phyloP scores from a whole-genome alignment of 2,329 filamentous ascomycete species.

The Fusarium mangiferae region DNA sequence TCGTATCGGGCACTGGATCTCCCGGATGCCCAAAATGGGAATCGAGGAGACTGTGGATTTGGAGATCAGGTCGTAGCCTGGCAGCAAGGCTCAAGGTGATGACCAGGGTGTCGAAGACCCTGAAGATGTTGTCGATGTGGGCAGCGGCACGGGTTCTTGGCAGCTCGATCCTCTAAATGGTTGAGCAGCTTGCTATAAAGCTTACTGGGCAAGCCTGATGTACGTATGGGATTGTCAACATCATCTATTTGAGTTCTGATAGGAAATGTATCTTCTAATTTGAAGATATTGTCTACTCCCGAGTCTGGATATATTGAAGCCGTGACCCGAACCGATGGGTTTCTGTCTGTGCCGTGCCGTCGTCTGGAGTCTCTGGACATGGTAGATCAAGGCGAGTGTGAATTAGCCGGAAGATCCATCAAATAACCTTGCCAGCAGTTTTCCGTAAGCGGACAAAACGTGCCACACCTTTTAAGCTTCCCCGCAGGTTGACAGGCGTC shows the following conservation, averaged over 20 bases:
- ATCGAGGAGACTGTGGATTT: not conserved
- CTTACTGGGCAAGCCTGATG: not conserved
- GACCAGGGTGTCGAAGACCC: slow-evolving; percentile 21
- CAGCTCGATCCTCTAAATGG: not conserved
- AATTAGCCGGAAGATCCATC: slow-evolving; percentile 37
- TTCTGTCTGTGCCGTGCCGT: not conserved
- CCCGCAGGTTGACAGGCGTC: slow-evolving; percentile 40
- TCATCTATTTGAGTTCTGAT: not conserved
- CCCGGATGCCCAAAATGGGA: slow-evolving; percentile 13
- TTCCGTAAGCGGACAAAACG: slow-evolving; percentile 27
- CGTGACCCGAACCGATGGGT: not conserved
- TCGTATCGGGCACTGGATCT: slow-evolving; percentile 1
- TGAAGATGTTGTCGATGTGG: slow-evolving; percentile 4
- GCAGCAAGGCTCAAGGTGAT: slow-evolving; percentile 11
- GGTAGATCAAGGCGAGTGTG: slow-evolving; percentile 1
- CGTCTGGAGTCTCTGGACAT: slow-evolving; percentile 1
- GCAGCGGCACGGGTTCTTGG: not conserved
- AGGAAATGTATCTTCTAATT: not conserved
- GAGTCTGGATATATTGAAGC: not conserved
- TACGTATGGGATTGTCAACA: not conserved
- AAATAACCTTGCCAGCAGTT: slow-evolving; percentile 25
- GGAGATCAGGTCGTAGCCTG: slow-evolving; percentile 7
- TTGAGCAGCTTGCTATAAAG: not conserved
- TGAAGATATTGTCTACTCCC: not conserved
- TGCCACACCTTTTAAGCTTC: slow-evolving; percentile 40